phyloP scores from a whole-genome alignment of 768 basidiomycete genomes.

The Tylopilus balloui region DNA sequence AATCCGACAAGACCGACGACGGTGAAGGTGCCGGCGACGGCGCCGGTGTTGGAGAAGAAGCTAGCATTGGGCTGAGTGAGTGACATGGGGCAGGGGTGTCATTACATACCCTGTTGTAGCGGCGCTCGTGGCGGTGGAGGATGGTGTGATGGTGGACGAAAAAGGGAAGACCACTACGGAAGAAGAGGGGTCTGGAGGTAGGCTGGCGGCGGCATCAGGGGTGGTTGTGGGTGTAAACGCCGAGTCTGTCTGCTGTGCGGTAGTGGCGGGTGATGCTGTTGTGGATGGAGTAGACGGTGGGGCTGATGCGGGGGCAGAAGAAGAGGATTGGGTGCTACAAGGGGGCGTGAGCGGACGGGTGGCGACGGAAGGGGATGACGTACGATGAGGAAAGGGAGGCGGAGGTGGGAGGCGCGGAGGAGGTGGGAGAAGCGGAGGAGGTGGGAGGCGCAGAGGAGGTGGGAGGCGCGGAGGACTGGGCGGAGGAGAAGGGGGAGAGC shows the following conservation, averaged over 20 bases:
- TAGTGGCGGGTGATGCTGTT: background rate
- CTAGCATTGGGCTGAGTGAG: constrained; percentile 21
- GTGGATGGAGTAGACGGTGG: constrained; percentile 1
- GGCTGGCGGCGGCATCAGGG: background rate
- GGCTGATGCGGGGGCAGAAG: background rate
- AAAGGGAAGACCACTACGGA: background rate
- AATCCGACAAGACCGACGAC: constrained; percentile 36
- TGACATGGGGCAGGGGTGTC: background rate
- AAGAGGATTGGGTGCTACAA: background rate
- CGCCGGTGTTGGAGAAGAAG: constrained; percentile 45
- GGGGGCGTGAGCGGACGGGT: background rate
- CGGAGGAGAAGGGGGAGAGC: background rate
- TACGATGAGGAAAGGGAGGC: background rate
- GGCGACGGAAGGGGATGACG: constrained; percentile 1
- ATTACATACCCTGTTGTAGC: constrained; percentile 22
- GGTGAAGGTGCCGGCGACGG: constrained; percentile 44
- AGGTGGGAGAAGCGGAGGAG: background rate
- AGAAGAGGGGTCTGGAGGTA: background rate
- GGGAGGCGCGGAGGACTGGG: background rate
- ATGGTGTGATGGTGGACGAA: constrained; percentile 4
- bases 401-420: background rate
- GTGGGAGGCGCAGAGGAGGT: background rate
- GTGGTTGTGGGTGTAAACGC: background rate
- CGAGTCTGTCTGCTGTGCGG: background rate
- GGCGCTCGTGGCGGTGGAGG: constrained; percentile 11